Evolutionary conservation across 768 basidiomycete genomes (phyloP).

Genomic region (Xanthoconium purpureum): DNA sequence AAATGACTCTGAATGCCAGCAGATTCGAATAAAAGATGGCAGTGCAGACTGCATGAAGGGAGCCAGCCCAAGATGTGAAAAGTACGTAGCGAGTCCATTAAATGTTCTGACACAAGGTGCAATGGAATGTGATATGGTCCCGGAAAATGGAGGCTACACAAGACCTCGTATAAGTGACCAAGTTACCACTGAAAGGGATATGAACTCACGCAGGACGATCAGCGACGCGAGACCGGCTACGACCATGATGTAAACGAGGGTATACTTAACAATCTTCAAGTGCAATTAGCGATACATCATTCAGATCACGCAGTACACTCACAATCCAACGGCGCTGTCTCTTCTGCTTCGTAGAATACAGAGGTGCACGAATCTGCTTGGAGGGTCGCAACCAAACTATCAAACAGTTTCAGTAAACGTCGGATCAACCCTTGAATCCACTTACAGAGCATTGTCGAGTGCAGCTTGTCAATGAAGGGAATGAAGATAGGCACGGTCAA

Average conservation of each 20-base stretch:
- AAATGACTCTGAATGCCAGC: slow-evolving; percentile 21
- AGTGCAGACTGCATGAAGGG: not conserved
- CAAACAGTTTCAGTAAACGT: slow-evolving; percentile 9
- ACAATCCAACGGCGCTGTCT: slow-evolving; percentile 90
- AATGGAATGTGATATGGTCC: slow-evolving; percentile 70
- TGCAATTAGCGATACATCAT: slow-evolving; percentile 2
- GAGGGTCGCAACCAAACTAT: slow-evolving; percentile 93
- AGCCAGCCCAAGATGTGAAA: slow-evolving; percentile 10
- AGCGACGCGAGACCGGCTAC: slow-evolving; percentile 77
- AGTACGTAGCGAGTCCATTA: slow-evolving; percentile 43
- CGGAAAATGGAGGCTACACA: slow-evolving; percentile 75
- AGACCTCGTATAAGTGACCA: slow-evolving; percentile 13
- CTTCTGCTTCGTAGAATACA: slow-evolving; percentile 94
- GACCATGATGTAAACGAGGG: slow-evolving; percentile 75
- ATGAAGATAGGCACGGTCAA: slow-evolving; percentile 82
- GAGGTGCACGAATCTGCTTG: slow-evolving; percentile 88
- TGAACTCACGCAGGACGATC: slow-evolving; percentile 72
- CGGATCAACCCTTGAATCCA: slow-evolving; percentile 11
- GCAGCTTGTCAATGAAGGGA: slow-evolving; percentile 83
- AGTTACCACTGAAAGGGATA: not conserved
- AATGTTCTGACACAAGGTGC: slow-evolving; percentile 83
- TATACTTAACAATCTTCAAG: slow-evolving; percentile 79
- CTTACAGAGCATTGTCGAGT: slow-evolving; percentile 92
- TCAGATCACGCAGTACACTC: slow-evolving; percentile 23
- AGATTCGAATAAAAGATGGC: slow-evolving; percentile 13